Base-by-base conservation (phyloP, 83 land plant genomes). In the Larix sibirica region DNA sequence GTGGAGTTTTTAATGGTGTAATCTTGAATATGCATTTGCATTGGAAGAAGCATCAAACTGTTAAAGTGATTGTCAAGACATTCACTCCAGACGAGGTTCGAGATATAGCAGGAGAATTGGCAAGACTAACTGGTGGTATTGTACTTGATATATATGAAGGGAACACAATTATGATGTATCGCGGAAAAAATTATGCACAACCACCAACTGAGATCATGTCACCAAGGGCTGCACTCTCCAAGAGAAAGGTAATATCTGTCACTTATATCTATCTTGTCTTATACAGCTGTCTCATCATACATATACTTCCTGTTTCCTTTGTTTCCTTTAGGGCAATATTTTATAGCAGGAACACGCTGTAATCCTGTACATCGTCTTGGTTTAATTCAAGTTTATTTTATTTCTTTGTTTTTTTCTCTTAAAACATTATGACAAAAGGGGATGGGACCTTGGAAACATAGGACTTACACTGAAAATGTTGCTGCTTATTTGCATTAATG, bases 21-120 rank as follows among this genome's bases (percentile, higher is more conserved):
- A 89, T 95, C 31, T 83, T 94, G 82, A 95, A 95, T 83, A 93
- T 95, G 98, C 98, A 95, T 83, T 79, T 95, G 86, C 98, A 95
- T 66, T 95, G 98, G 98, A 95, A 95, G 86, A 95, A 93, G 73
- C 98, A 95, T 87, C 91, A 95, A 81, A 92, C 96, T 17, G 80
- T 93, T 62, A 81, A 92, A 78, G 91, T 95, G 10, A 62, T 87
- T 6, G 96, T 95, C 71, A 92, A 95, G 84, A 95, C 91, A 62
- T 95, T 93, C 68, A 79, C 92, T n/a, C 89, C 91, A 50, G 96
- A 93, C 26, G 95, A 92, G 86, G 92, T 95, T 21, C 79, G 84
- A 61, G 92, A 92, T 76, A 92, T 94, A 64, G 95, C 93, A 56
- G 86, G 60, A 38, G 93, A 94, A 83, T 84, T 96, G 64, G 96